Evolutionary conservation across 73 alveolate genomes (phyloP).

Genomic region (Tetrahymena borealis): DNA sequence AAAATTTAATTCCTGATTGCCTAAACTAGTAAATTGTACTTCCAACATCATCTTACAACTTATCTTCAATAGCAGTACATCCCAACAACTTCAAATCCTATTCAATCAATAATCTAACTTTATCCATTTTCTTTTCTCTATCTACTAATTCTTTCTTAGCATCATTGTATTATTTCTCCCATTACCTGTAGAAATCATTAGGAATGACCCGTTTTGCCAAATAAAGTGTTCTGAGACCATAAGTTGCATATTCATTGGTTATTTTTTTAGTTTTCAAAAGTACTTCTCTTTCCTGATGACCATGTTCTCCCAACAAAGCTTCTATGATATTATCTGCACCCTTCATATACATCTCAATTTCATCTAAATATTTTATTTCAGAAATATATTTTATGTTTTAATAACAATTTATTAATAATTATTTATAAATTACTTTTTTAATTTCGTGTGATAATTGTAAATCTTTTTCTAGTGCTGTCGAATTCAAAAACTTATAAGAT

Average conservation of each 20-base stretch:
- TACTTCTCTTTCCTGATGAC: background rate
- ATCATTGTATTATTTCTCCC: slow-evolving; percentile 53
- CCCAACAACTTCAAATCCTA: slow-evolving; percentile 77
- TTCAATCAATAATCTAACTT: slow-evolving; percentile 67
- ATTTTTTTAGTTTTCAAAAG: slow-evolving; percentile 6
- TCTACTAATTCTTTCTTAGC: slow-evolving; percentile 21
- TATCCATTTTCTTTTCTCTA: slow-evolving; percentile 34
- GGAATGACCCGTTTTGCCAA: slow-evolving; percentile 63
- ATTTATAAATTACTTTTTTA: background rate
- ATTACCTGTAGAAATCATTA: slow-evolving; percentile 44
- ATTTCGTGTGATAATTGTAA: slow-evolving; percentile 73
- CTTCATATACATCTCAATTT: slow-evolving; percentile 64
- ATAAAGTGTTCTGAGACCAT: slow-evolving; percentile 88
- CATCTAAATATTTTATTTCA: background rate
- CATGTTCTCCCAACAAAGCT: slow-evolving; percentile 35
- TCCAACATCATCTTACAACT: slow-evolving; percentile 95
- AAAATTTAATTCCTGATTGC: slow-evolving; percentile 84
- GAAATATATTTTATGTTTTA: background rate
- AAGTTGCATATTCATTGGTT: slow-evolving; percentile 67
- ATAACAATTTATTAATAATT: background rate
- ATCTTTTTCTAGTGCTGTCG: slow-evolving; percentile 55
- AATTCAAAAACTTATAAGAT: slow-evolving; percentile 27
- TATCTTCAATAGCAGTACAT: slow-evolving; percentile 95
- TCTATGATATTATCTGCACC: slow-evolving; percentile 93
- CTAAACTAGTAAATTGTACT: slow-evolving; percentile 83